Base-by-base conservation (phyloP, 495 filamentous ascomycete species). In the Lepraria neglecta region DNA sequence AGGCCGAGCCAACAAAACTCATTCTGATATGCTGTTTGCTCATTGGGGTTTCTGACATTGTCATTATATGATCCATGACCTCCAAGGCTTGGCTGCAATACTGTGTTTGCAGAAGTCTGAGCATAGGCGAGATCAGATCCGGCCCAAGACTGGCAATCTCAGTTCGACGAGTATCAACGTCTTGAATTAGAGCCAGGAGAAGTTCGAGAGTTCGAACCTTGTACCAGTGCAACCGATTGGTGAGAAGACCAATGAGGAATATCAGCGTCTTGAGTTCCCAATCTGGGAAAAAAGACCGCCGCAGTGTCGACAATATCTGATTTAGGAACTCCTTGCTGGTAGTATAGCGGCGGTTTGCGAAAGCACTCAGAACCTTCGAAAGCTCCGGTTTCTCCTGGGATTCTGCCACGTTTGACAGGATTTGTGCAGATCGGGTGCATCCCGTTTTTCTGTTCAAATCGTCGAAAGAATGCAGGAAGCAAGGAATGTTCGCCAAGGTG, bases 1-100 rank as follows among this genome's bases (percentile, higher is more conserved):
- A 92, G 21, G 87, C 88, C 27, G 83, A 84, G 43, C 86, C 81
- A 7, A 88, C 90, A 88, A 97, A 96, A 73, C 90, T 96, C 94
- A 97, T 99, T 27, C 94, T 84, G 47, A 99, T 76, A 66, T 97
- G 91, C 66, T 96, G 90, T 61, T 87, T 87, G 73, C 96, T 92
- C 83, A 95, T 90, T 3, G 91, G 85, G 21, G 91, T 95, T 0
- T 89, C 90, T 0, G 91, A 89, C 77, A 99, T 92, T 33, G 86
- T 89, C 82, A 97, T 90, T 69, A 97, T 92, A 59, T 95, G 86
- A 71, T 97, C 94, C 57, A 99, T 76, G 14, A 97, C 91, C 56
- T 89, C 84, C 15, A 99, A 73, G 19, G 94, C 92, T 69, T 94
- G 89, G 64, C 90, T 88, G 70, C 91, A 96, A 65, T 91, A 91